phyloP scores from a whole-genome alignment of 257 asterid genomes.

The Solanum gandarillasii region DNA sequence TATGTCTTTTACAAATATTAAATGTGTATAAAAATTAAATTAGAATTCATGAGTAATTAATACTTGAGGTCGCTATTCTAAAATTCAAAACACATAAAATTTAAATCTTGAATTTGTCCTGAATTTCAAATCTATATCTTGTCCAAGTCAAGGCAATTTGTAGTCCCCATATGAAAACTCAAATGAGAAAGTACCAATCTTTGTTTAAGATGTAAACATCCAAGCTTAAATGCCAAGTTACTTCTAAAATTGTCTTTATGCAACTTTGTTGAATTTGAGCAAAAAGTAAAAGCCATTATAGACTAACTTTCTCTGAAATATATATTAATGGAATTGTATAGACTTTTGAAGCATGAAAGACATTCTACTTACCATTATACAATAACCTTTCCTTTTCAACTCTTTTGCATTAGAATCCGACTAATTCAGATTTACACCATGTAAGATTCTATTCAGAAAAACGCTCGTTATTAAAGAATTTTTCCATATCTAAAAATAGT shows the following conservation, averaged over 20 bases:
- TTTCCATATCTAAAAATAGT: neutral
- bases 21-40: neutral
- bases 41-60: neutral
- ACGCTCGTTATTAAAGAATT: neutral
- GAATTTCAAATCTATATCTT: neutral
- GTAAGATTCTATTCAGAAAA: neutral
- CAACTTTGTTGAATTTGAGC: neutral
- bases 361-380: slow-evolving; percentile 16
- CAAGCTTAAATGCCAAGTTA: neutral
- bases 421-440: neutral
- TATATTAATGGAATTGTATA: slow-evolving; percentile 1
- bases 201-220: neutral
- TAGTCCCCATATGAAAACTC: neutral
- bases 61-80: neutral
- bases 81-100: neutral
- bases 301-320: slow-evolving; percentile 10
- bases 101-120: neutral
- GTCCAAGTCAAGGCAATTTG: neutral
- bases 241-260: neutral
- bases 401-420: neutral
- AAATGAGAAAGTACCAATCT: neutral
- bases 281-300: slow-evolving; percentile 3
- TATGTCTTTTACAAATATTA: neutral
- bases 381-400: slow-evolving; percentile 3
- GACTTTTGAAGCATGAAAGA: slow-evolving; percentile 20